Conservation (phyloP, 345 rosid genomes). For the Lumnitzera racemosa region DNA sequence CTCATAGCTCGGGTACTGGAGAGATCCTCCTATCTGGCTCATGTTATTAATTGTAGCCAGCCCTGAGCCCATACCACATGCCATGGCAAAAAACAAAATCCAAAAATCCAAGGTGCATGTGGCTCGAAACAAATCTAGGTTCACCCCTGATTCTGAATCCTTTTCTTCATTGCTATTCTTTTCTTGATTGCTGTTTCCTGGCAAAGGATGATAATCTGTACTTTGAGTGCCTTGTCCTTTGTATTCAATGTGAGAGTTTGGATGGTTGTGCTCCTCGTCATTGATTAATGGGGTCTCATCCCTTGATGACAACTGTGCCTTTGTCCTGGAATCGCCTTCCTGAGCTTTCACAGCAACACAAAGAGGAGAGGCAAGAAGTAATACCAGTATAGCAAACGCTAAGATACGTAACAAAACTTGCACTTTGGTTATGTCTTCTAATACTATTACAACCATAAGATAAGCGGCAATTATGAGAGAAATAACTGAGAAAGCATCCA, state of each 20-base stretch:
- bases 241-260: no score
- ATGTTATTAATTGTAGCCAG: conserved; percentile 42
- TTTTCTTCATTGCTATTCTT: not conserved
- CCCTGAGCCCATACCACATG: conserved; percentile 56
- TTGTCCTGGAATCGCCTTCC: conserved; percentile 3
- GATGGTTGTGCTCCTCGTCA: no score
- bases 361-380: conserved; percentile 35
- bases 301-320: not conserved
- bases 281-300: not conserved
- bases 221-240: not conserved
- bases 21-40: conserved; percentile 47
- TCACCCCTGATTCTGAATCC: conserved; percentile 6
- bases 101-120: conserved; percentile 29
- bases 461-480: conserved; percentile 36
- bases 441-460: conserved; percentile 32
- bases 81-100: conserved; percentile 40
- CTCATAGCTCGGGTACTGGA: conserved; percentile 32
- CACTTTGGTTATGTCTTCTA: conserved; percentile 24
- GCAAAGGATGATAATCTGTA: conserved; percentile 11
- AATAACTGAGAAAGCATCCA: conserved; percentile 32
- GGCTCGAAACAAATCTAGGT: conserved; percentile 31
- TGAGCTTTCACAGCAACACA: conserved; percentile 21
- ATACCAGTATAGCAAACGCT: conserved; percentile 22
- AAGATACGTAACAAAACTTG: conserved; percentile 12
- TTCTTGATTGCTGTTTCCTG: conserved; percentile 5